Percentiles rank a stretch among this genome's conserved stretches.
These are phyloP conservation scores for Oldenlandia corymbosa DNA, from an alignment of 257 asterid genomes.

Conservation along the genomic window DNA sequence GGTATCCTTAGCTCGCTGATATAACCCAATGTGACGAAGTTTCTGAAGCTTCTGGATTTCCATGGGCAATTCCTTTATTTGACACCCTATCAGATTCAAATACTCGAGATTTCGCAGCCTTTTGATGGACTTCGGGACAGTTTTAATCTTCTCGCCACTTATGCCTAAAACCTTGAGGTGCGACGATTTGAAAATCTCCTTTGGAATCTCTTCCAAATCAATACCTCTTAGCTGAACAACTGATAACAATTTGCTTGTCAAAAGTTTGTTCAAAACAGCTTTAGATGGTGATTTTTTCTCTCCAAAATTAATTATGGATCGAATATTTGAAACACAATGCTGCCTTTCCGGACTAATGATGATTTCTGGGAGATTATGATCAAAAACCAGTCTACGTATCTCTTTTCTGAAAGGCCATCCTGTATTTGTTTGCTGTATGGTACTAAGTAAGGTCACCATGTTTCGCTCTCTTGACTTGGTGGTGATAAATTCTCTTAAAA, in stretches of 20 bases:
- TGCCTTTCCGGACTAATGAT: not conserved
- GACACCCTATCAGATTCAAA: not conserved
- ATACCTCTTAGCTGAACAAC: slow-evolving; percentile 16
- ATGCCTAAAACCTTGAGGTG: slow-evolving; percentile 20
- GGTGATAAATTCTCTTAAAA: slow-evolving; percentile 7
- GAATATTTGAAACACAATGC: not conserved
- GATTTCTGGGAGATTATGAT: not conserved
- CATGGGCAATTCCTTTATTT: slow-evolving; percentile 12
- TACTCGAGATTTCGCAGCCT: slow-evolving; percentile 20
- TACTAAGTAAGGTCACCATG: slow-evolving; percentile 6
- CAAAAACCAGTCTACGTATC: slow-evolving; percentile 14
- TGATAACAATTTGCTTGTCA: slow-evolving; percentile 12
- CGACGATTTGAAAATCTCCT: slow-evolving; percentile 19
- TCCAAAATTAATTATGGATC: slow-evolving; percentile 7
- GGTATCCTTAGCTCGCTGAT: no score
- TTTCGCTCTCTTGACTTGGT: slow-evolving; percentile 15
- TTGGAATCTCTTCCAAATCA: slow-evolving; percentile 13
- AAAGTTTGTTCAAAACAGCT: not conserved
- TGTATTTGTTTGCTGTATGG: not conserved
- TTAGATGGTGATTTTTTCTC: not conserved
- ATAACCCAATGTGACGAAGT: slow-evolving; percentile 10
- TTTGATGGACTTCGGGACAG: slow-evolving; percentile 15
- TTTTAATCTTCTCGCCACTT: not conserved
- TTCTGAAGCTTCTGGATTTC: slow-evolving; percentile 21
- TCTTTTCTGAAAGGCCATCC: not conserved